Evolutionary conservation across 352 stramenopile species (phyloP).

Genomic region (Phytophthora boehmeriae): DNA sequence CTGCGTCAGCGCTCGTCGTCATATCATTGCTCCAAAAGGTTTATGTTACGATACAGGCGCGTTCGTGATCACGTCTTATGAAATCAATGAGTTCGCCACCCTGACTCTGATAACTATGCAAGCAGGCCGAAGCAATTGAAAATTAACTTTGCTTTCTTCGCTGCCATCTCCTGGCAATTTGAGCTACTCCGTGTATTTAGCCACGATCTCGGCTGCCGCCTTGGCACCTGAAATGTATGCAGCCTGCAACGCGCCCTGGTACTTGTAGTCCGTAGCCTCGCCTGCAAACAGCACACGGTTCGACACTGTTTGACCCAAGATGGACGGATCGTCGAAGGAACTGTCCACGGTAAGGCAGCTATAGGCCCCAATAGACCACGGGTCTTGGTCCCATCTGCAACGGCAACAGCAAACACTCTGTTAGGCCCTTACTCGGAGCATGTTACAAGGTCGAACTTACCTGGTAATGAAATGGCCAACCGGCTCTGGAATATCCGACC

Average conservation of each 20-base stretch:
- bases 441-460: slow-evolving; percentile 15
- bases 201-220: slow-evolving; percentile 30
- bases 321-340: slow-evolving; percentile 59
- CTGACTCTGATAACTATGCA: background rate
- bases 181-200: slow-evolving; percentile 2
- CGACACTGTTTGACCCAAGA: slow-evolving; percentile 43
- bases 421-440: background rate
- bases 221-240: slow-evolving; percentile 65
- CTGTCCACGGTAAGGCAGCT: slow-evolving; percentile 70
- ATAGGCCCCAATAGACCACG: slow-evolving; percentile 61
- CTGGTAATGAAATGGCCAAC: slow-evolving; percentile 57
- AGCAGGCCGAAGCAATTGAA: too few relatives aligned
- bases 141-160: background rate
- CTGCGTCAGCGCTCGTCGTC: background rate
- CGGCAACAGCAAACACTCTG: background rate
- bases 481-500: slow-evolving; percentile 37
- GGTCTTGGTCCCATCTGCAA: slow-evolving; percentile 65
- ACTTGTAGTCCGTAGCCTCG: slow-evolving; percentile 72
- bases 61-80: background rate
- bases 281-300: slow-evolving; percentile 66
- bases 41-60: background rate
- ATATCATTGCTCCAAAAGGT: background rate
- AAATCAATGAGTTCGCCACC: background rate
- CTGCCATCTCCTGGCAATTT: background rate
- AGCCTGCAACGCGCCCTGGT: slow-evolving; percentile 68